Evolutionary conservation across 495 filamentous ascomycete genomes (phyloP).

Genomic region (Aspergillus sclerotiicarbonarius): DNA sequence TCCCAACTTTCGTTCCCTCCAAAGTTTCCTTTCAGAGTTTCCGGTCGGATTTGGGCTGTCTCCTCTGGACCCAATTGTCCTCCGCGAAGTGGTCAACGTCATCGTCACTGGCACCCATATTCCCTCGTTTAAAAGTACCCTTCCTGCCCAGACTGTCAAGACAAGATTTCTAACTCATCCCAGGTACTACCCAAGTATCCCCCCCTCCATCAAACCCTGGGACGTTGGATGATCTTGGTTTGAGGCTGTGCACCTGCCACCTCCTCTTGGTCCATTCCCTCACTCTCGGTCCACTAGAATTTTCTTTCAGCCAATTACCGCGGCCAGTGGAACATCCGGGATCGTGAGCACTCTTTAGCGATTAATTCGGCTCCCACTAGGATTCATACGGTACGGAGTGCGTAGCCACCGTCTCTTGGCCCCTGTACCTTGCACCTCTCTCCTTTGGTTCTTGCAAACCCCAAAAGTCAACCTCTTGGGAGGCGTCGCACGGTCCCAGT

Average conservation of each 20-base stretch:
- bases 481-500: neutral
- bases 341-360: neutral
- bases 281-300: neutral
- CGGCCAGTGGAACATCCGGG: neutral
- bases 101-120: neutral
- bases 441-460: neutral
- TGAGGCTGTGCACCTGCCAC: slow-evolving; percentile 13
- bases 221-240: slow-evolving; percentile 1
- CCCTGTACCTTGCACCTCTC: neutral
- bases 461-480: neutral
- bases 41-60: neutral
- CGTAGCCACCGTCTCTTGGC: neutral
- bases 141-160: neutral
- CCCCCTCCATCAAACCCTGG: neutral
- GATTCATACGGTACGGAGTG: neutral
- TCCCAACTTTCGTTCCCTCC: neutral
- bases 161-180: neutral
- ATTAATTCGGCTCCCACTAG: neutral
- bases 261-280: neutral
- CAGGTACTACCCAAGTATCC: no score
- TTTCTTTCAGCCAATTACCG: slow-evolving; percentile 3
- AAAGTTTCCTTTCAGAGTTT: neutral
- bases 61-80: neutral
- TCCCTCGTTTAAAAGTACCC: neutral
- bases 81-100: neutral